A percentile compares a stretch with the other conserved stretches of the same genome.
Evolutionary conservation across 1,284 basidiomycete species (phyloP).

Genomic region (Marasmius oreades): DNA sequence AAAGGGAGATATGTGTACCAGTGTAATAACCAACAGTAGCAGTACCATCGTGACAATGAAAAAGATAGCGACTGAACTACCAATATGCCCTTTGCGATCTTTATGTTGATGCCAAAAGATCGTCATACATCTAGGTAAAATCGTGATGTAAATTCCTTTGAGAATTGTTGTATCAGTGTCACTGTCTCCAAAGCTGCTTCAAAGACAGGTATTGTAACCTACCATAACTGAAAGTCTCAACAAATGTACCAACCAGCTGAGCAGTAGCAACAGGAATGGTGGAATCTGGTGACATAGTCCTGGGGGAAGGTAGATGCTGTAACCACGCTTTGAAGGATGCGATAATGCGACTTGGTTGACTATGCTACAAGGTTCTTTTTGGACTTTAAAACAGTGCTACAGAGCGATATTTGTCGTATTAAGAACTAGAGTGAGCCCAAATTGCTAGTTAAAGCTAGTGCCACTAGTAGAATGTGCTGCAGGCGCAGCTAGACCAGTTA

Average conservation of each 20-base stretch:
- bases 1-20: not conserved
- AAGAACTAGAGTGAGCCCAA: no score
- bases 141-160: slow-evolving; percentile 1
- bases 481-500: no score
- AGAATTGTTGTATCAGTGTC: not conserved
- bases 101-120: not conserved
- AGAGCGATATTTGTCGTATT: no score
- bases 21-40: slow-evolving; percentile 1
- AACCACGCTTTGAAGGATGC: no score
- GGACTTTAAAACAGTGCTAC: no score
- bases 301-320: not conserved
- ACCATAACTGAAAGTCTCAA: not conserved
- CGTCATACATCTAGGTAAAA: not conserved
- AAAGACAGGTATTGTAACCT: not conserved
- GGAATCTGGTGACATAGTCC: not conserved
- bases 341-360: no score
- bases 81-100: not conserved
- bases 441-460: no score
- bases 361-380: no score
- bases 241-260: not conserved
- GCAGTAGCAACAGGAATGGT: not conserved
- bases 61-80: not conserved
- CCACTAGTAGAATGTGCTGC: no score
- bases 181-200: no score
- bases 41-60: slow-evolving; percentile 2